Evolutionary conservation across 805 yeast genomes (phyloP), one percentile per base, ranked within the genome.

Genomic region (Nakazawaea ernobii): DNA sequence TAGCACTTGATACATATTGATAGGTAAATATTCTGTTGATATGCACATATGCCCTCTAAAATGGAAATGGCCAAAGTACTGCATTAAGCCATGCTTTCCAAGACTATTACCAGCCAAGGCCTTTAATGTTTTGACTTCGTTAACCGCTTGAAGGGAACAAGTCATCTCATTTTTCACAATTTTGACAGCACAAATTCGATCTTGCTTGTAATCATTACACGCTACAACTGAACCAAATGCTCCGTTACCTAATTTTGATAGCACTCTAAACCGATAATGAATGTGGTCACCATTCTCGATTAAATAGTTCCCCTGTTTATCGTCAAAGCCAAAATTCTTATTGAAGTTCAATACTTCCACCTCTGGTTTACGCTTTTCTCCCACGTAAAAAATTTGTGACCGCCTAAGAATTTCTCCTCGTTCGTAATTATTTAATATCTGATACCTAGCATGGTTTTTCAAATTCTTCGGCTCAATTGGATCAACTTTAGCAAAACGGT

Each of bases 41-140:
- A 88, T 84, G 61, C 95, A 88, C 68, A 88, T 76, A 58, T 88
- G 96, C 17, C 87, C 82, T 49, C 95, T 70, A 60, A 88, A 89
- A 53, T 77, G 79, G 65, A 88, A 88, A 63, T 86, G 89, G 37
- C 82, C 86, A 33, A 69, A 59, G 55, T 83, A 85, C 15, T 71
- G 62, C 39, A 87, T 59, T n/a, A 83, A 65, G 41, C 67, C 67
- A 48, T 59, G 58, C 36, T 53, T 49, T 39, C 61, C 69, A 2
- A 60, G 55, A 40, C 62, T 66, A 8, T 28, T 28, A 29, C 53
- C 53, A 24, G 59, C 64, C 45, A 89, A 61, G 32, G 67, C 62
- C 53, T 79, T 79, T 39, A 88, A 63, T 55, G 85, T 71, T 53
- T 82, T 82, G 24, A 87, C 85, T 60, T 88, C 96, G 52, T 81